Base-by-base conservation (phyloP, 1,139 yeast species). In the Meyerozyma smithsonii region DNA sequence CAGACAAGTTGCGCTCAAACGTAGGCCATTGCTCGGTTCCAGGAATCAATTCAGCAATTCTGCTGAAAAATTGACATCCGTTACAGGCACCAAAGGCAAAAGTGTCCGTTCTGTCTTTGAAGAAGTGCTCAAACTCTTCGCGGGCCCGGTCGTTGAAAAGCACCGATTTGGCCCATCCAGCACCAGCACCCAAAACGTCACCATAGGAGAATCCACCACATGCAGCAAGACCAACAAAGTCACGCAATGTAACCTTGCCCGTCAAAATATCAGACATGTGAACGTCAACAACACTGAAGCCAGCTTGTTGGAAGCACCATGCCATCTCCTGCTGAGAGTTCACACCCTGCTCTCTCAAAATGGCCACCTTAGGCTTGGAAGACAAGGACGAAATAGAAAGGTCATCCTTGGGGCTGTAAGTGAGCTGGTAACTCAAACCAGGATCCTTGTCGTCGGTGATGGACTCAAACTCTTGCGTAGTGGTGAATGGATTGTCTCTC, bases 151-250 rank as follows among this genome's bases (percentile, higher is more conserved):
- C 87, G 58, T 92, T 84, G 74, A 82, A 89, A 50, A 94, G 68
- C n/a, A 92, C 96, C 15, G 96, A 87, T 59, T 89, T 90, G 45
- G 99, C 98, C 98, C 98, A 94, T 44, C 99, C 99, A 39, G 94
- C 88, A 60, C 97, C 99, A 23, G 98, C 98, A 50, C 99, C 98
- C 46, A 94, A 72, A 36, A 94, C 99, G 65, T 94, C 99, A 74
- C 99, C 99, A 58, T 90, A 94, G 2, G 97, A 89, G 73, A 94
- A 94, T 21, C 99, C 99, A 66, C 99, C 99, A 68, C 98, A 94
- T 4, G 98, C 98, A 40, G 97, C 98, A 43, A 94, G 56, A 46
- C 99, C 99, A 37, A 84, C 88, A 63, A 92, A 94, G 37, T 79
- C 83, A 53, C 78, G 81, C 50, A 94, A 73, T n/a, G 80, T 63